Evolutionary conservation across 2,329 filamentous ascomycete genomes (phyloP), one percentile per base, ranked within the genome.

Genomic region (Neonectria ditissima): DNA sequence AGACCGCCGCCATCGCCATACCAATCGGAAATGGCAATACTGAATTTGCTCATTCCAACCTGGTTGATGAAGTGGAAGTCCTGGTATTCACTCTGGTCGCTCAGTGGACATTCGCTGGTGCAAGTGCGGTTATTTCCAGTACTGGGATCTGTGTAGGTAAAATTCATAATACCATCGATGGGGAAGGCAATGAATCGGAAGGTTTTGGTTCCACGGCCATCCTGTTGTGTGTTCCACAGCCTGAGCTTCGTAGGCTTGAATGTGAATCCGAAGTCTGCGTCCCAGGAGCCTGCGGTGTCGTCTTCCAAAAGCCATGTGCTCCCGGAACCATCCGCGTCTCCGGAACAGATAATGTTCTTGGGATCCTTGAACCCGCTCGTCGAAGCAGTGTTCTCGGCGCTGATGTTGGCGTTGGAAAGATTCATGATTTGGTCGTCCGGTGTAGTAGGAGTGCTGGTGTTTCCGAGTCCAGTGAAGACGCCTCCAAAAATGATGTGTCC

Each of bases 401-500:
- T 88, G 68, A 98, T 89, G 52, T 87, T 89, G 24, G 93, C 93
- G n/a, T 89, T 89, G 26, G 87, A 87, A 16, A 99, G 84, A 71
- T 97, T 97, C 79, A 99, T 89, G 43, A 92, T 84, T 78, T 98
- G 95, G 45, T 86, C 86, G 75, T 93, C 89, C 24, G 88, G 89
- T 62, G 87, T 82, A 24, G 84, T 89, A 2, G 90, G 87, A 2
- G 87, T 85, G 65, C 88, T 92, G 2, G 90, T 87, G 76, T 97
- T 97, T 65, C 93, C 93, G 9, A 98, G 81, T 8, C 93, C 93
- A 62, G 92, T 94, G 75, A 99, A 99, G 59, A 87, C 88, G 53
- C 96, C 96, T 50, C 93, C 97, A 75, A 97, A 99, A 59, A 98
- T 87, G 68, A 99, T 92, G 75, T 97, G 92, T 9, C 92, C 92